phyloP scores from a whole-genome alignment of 768 basidiomycete species.

The Gelatoporia subvermispora region DNA sequence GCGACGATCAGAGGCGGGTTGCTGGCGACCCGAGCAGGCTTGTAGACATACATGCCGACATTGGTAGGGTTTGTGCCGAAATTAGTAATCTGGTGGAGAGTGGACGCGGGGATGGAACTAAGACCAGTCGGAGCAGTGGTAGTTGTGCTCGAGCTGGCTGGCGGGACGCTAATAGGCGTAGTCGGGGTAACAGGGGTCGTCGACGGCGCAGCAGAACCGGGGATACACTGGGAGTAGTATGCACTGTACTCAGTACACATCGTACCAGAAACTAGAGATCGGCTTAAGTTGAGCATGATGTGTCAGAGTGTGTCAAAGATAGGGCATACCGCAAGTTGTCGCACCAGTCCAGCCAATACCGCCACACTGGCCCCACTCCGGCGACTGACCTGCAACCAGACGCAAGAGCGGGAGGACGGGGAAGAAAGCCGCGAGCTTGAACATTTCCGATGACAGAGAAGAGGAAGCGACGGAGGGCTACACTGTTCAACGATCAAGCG shows the following conservation, averaged over 20 bases:
- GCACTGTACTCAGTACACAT: conserved; percentile 33
- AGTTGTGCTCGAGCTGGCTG: not conserved
- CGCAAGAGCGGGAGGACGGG: too few relatives aligned
- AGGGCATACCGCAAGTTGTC: conserved; percentile 28
- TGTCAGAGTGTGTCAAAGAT: not conserved
- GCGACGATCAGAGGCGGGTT: conserved; percentile 42
- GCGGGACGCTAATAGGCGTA: too few relatives aligned
- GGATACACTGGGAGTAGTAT: conserved; percentile 44
- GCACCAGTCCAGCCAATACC: conserved; percentile 34
- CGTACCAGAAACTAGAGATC: conserved; percentile 27
- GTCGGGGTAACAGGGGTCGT: too few relatives aligned
- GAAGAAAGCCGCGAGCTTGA: too few relatives aligned
- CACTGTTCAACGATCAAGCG: too few relatives aligned
- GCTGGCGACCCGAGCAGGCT: conserved; percentile 21
- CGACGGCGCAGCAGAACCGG: conserved; percentile 6
- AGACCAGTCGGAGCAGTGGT: conserved; percentile 9
- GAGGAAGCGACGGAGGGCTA: too few relatives aligned
- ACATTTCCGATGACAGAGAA: too few relatives aligned
- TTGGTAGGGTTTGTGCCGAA: conserved; percentile 51
- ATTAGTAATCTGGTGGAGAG: conserved; percentile 33
- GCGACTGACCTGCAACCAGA: conserved; percentile 13
- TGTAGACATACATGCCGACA: conserved; percentile 41
- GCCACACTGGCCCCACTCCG: conserved; percentile 28
- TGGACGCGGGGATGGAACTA: conserved; percentile 13
- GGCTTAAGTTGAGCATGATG: not conserved